A percentile compares a stretch with the other conserved stretches of the same genome.
Evolutionary conservation across 75 land plant species (phyloP).

Genomic region (Sequoia sempervirens): DNA sequence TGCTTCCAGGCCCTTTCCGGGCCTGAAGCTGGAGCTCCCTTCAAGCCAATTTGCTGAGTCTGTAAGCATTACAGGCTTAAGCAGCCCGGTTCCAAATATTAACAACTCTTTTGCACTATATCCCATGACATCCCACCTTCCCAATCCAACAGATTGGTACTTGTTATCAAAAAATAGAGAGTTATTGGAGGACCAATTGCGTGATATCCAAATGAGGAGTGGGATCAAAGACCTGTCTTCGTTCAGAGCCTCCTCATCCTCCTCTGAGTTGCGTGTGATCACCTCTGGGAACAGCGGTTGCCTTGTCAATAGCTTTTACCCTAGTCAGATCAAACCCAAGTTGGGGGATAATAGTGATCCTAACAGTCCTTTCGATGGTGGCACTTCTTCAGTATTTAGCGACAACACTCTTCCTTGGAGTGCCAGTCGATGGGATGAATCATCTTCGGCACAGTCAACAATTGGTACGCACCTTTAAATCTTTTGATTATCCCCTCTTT

Average conservation of each 20-base stretch:
- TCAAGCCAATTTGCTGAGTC: conserved; percentile 93
- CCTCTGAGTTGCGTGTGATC: conserved; percentile 7
- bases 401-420: conserved; percentile 33
- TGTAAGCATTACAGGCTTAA: conserved; percentile 8
- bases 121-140: background rate
- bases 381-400: conserved; percentile 35
- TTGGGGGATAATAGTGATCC: conserved; percentile 27
- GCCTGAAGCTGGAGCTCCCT: conserved; percentile 97
- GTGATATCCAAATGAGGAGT: conserved; percentile 28
- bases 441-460: conserved; percentile 10
- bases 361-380: conserved; percentile 28
- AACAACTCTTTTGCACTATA: background rate
- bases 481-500: background rate
- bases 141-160: conserved; percentile 14
- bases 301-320: background rate
- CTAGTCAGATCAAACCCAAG: conserved; percentile 15
- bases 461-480: conserved; percentile 18
- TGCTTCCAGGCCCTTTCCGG: conserved; percentile 45
- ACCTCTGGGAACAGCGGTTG: background rate
- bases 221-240: conserved; percentile 22
- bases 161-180: conserved; percentile 42
- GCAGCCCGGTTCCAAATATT: background rate
- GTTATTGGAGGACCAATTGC: conserved; percentile 43
- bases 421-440: conserved; percentile 27
- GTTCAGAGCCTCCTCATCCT: conserved; percentile 26